These are phyloP conservation scores for Colletotrichum sp. DNA, from an alignment of 2,329 filamentous ascomycete species.

Conservation along the genomic window DNA sequence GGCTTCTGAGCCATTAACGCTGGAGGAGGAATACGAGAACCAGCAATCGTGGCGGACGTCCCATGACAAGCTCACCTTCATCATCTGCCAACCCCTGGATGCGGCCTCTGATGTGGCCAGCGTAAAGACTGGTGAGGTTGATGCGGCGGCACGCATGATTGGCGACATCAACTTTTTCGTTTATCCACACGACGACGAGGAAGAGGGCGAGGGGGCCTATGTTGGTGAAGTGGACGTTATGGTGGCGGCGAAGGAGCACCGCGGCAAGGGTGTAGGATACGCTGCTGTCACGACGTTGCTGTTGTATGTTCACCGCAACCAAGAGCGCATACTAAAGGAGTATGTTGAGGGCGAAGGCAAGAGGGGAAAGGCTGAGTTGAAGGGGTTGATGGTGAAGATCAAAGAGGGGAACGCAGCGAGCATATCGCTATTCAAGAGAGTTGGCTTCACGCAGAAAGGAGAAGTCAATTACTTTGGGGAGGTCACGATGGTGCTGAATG, in stretches of 20 bases:
- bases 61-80: conserved; percentile 90
- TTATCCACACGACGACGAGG: conserved; percentile 59
- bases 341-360: conserved; percentile 32
- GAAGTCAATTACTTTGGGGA: conserved; percentile 66
- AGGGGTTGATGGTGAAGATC: conserved; percentile 62
- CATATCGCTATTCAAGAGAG: conserved; percentile 52
- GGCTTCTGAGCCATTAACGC: conserved; percentile 81
- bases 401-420: conserved; percentile 60
- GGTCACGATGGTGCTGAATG: conserved; percentile 52
- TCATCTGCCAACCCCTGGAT: conserved; percentile 66
- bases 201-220: conserved; percentile 40
- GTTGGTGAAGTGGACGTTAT: conserved; percentile 86
- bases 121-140: conserved; percentile 46
- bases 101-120: neutral
- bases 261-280: conserved; percentile 68
- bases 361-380: conserved; percentile 34
- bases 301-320: conserved; percentile 65
- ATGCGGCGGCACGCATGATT: conserved; percentile 64
- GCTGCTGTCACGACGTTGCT: conserved; percentile 73
- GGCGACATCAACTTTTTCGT: conserved; percentile 87
- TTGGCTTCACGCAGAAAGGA: conserved; percentile 59
- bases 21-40: conserved; percentile 88
- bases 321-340: conserved; percentile 57
- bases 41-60: conserved; percentile 86
- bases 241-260: conserved; percentile 68